Evolutionary conservation across 1,284 basidiomycete genomes (phyloP), one percentile per base, ranked within the genome.

Genomic region (Porodaedalea pini): DNA sequence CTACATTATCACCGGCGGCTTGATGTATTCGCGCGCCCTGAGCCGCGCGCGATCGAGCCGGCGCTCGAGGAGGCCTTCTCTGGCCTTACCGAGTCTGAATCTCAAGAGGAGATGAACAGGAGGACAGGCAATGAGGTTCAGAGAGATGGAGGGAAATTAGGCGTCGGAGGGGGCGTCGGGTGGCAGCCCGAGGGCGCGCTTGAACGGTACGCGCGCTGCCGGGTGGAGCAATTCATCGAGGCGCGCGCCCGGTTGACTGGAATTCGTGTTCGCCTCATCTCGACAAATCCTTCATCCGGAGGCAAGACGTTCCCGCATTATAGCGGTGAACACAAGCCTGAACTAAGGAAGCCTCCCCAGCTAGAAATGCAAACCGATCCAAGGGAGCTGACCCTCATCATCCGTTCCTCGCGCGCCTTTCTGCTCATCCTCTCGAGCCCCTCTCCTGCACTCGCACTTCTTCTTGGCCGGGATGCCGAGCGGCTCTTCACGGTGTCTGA

Each of bases 1-100:
- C 68, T 91, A 52, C 88, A 90, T 65, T 90, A 87, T 64, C 60
- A 66, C 21, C 85, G 84, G 64, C 69, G 77, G 3, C 73, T 91
- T 4, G 77, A 80, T 56, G 80, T 89, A 0, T 88, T 79, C 62
- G 75, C 81, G 11, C 73, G 86, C 3, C 88, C 88, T 0, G 88
- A 90, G 59, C 84, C 83, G 2, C 64, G 72, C 15, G 77, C 76
- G 13, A 64, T 70, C 11, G 51, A 62, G 25, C 57, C 51, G 15
- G 44, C 32, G n/a, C 51, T 67, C 56, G 65, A 68, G 37, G 25
- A 50, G 32, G 44, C 25, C 44, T 47, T 47, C 2, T 1, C 13
- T 47, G 8, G 5, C n/a, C 7, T 32, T 29, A 39, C 62, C 61
- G 59, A 58, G 32, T 34, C 32, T 13, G 32, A 34, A 13, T 34